Evolutionary conservation across 306 rosid species (phyloP), one percentile per base, ranked within the genome.

Genomic region (Echinosophora koreensis): DNA sequence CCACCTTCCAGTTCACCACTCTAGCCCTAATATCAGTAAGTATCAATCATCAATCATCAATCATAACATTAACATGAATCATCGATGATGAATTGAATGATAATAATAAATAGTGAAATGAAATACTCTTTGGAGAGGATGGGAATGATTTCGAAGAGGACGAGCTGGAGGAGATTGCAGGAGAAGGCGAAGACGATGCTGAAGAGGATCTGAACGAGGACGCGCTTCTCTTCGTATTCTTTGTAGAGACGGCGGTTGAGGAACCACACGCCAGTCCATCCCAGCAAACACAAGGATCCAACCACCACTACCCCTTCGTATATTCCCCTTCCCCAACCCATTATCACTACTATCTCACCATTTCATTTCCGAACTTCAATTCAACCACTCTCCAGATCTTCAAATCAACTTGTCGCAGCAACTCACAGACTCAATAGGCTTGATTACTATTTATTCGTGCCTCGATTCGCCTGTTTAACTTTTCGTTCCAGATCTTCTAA

Each of bases 121-220:
- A 3, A 30, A 1, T 30, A 88, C 98, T 88, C 89, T 78, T 88
- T 93, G 81, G 99, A 95, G n/a, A 95, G 99, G 59, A 95, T 38
- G 44, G 97, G 99, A 50, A 95, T 92, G 89, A 95, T 95, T 92
- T 95, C 99, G 77, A 95, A 95, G 76, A 95, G 85, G 6, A 95
- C 99, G 8, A 95, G 97, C 81, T 95, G 97, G 39, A 95, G 89
- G 16, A 95, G 99, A 86, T 95, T 92, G 86, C 97, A 92, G 58
- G 97, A 95, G 91, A 95, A 92, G 52, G 99, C 93, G 41, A 95
- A 92, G 76, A 95, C 97, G 39, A 92, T 86, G 87, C 96, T 89
- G 93, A 95, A 95, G 46, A 95, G 86, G 82, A 95, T 90, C 82
- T 95, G 97, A 39, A 95, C 99, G 22, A 90, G 86, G 0, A 85